These are phyloP conservation scores for Solanum lycopersicoides DNA, from an alignment of 257 asterid species.

Conservation along the genomic window DNA sequence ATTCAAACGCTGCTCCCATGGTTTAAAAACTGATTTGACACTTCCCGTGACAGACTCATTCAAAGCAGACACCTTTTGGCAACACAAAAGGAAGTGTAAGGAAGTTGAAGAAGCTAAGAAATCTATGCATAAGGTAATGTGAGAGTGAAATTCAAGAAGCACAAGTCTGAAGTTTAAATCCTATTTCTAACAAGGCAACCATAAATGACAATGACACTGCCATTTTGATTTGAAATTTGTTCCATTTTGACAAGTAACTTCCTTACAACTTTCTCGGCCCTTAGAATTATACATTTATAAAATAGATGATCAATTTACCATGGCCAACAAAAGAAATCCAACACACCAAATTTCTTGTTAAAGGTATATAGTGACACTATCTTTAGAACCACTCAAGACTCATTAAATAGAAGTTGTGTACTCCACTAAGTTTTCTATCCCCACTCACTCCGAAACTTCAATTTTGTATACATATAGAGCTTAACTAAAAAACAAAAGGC, in stretches of 20 bases:
- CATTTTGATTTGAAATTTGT: background rate
- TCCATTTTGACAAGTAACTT: background rate
- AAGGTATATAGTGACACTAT: background rate
- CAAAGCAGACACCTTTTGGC: conserved; percentile 69
- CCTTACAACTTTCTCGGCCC: background rate
- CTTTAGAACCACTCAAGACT: background rate
- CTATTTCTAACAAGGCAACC: background rate
- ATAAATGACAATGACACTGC: background rate
- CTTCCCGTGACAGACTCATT: conserved; percentile 90
- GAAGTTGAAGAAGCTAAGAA: background rate
- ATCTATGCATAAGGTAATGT: background rate
- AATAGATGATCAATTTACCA: background rate
- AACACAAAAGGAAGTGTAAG: background rate
- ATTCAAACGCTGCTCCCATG: conserved; percentile 92
- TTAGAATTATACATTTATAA: background rate
- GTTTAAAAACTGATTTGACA: conserved; percentile 76
- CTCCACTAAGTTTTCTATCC: background rate
- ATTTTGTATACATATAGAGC: background rate
- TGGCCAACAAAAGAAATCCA: background rate
- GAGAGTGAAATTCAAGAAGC: background rate
- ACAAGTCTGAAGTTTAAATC: background rate
- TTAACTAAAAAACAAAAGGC: background rate
- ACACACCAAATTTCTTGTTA: background rate
- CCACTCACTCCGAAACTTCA: background rate
- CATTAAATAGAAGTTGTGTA: background rate